Percentiles rank a stretch among this genome's conserved stretches.
phyloP scores from a whole-genome alignment of 1,284 basidiomycete genomes.

The Cryptococcus neoformans region DNA sequence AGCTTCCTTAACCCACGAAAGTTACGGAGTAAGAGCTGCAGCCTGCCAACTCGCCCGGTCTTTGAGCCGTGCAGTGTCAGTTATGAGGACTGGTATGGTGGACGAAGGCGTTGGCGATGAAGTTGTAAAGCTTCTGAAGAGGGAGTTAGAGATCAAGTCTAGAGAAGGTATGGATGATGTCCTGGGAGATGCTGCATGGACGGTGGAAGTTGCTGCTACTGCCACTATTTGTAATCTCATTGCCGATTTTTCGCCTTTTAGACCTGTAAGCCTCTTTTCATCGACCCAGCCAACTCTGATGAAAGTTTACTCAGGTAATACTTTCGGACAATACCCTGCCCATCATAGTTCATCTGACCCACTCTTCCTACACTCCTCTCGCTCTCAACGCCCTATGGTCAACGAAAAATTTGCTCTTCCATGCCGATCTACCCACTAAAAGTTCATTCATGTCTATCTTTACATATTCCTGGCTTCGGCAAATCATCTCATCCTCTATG shows the following conservation, averaged over 20 bases:
- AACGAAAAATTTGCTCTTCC: constrained; percentile 70
- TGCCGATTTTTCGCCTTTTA: constrained; percentile 78
- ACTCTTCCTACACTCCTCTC: constrained; percentile 58
- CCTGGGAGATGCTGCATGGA: constrained; percentile 58
- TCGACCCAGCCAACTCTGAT: not conserved
- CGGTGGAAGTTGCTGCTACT: constrained; percentile 69
- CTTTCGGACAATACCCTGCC: constrained; percentile 63
- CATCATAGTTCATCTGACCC: constrained; percentile 60
- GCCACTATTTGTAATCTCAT: constrained; percentile 79
- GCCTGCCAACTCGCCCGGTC: constrained; percentile 82
- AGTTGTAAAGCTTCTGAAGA: constrained; percentile 60
- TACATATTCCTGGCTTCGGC: constrained; percentile 55
- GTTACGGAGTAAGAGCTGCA: constrained; percentile 73
- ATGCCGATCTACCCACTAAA: constrained; percentile 61
- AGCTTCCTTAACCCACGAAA: constrained; percentile 58
- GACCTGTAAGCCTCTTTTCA: constrained; percentile 54
- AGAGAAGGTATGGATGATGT: constrained; percentile 32
- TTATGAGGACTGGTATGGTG: constrained; percentile 74
- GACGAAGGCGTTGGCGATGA: constrained; percentile 73
- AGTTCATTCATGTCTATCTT: constrained; percentile 61
- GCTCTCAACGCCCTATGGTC: constrained; percentile 72
- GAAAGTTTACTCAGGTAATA: constrained; percentile 52
- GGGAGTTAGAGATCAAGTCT: constrained; percentile 29
- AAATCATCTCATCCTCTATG: constrained; percentile 18
- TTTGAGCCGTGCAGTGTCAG: constrained; percentile 68